phyloP scores from a whole-genome alignment of 73 alveolate species.

The Breviolum minutum region DNA sequence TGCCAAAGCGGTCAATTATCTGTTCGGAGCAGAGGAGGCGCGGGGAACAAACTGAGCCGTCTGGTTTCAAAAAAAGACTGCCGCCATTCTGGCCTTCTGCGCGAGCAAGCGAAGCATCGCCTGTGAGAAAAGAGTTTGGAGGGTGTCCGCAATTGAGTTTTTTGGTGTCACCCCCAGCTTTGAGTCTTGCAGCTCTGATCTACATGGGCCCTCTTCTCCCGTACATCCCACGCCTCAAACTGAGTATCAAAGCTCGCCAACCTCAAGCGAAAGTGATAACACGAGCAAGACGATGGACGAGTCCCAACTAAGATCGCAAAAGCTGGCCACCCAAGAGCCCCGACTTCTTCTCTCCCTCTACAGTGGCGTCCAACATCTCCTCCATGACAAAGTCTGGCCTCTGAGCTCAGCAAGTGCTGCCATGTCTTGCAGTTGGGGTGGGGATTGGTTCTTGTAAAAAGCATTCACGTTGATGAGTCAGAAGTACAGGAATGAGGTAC shows the following conservation, averaged over 20 bases:
- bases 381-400: slow-evolving; percentile 84
- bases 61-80: neutral
- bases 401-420: neutral
- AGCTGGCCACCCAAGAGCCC: neutral
- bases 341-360: slow-evolving; percentile 31
- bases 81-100: neutral
- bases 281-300: neutral
- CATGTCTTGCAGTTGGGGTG: neutral
- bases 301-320: neutral
- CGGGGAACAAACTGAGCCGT: no score
- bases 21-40: neutral
- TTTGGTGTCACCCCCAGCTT: no score
- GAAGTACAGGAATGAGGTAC: no score
- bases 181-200: no score
- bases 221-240: neutral
- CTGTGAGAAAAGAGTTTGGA: neutral
- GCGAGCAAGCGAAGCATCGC: slow-evolving; percentile 43
- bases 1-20: slow-evolving; percentile 86
- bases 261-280: neutral
- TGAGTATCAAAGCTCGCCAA: slow-evolving; percentile 20
- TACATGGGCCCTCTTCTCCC: neutral
- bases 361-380: slow-evolving; percentile 68
- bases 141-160: no score
- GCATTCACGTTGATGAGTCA: no score
- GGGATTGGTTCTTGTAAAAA: neutral